Evolutionary conservation across 768 basidiomycete species (phyloP).

Genomic region (Suillus plorans): DNA sequence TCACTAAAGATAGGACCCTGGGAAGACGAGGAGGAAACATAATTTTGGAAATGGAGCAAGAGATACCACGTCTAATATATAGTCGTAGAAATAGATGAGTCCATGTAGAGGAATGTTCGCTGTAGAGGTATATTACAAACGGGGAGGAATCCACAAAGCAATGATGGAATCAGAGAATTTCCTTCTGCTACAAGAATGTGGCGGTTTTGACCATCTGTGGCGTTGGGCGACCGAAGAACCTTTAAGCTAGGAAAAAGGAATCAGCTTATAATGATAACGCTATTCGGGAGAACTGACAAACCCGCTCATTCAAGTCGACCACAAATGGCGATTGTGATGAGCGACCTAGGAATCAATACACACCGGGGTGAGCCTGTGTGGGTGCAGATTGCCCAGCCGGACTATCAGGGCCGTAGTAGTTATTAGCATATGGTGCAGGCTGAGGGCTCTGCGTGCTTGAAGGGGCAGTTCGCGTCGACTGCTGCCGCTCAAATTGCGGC

Average conservation of each 20-base stretch:
- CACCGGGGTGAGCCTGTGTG: conserved; percentile 49
- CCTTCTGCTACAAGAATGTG: conserved; percentile 16
- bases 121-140: conserved; percentile 3
- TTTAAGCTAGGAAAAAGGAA: conserved; percentile 34
- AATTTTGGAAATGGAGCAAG: background rate
- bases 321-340: conserved; percentile 3
- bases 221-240: conserved; percentile 43
- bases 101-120: background rate
- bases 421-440: conserved; percentile 40
- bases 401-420: conserved; percentile 25
- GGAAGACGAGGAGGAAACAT: conserved; percentile 24
- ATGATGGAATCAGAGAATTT: background rate
- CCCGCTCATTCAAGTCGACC: conserved; percentile 3
- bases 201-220: conserved; percentile 31
- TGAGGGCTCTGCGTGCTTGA: conserved; percentile 35
- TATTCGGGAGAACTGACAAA: background rate
- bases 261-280: conserved; percentile 2
- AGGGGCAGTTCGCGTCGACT: conserved; percentile 21
- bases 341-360: conserved; percentile 26
- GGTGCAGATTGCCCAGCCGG: conserved; percentile 37
- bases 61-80: background rate
- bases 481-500: conserved; percentile 16
- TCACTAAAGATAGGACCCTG: conserved; percentile 29
- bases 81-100: conserved; percentile 2
- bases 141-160: background rate